These are phyloP conservation scores for Thermomyces lanuginosus DNA, from an alignment of 2,329 filamentous ascomycete species.

Conservation along the genomic window DNA sequence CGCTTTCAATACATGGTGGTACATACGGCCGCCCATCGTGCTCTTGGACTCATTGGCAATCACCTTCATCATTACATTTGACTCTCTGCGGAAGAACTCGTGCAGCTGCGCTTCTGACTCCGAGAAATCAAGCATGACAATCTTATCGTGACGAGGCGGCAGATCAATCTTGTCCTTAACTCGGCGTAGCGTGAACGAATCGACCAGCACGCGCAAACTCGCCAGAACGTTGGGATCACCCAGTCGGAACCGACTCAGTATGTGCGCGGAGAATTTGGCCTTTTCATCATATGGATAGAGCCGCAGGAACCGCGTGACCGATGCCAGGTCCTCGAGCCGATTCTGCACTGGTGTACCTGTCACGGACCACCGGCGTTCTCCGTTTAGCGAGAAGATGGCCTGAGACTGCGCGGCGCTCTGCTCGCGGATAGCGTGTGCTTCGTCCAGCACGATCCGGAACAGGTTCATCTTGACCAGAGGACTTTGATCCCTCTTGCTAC, in stretches of 20 bases:
- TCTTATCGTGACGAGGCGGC: slow-evolving; percentile 54
- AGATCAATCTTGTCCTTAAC: slow-evolving; percentile 83
- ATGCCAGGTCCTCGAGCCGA: slow-evolving; percentile 72
- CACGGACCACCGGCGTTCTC: slow-evolving; percentile 83
- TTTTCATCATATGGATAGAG: slow-evolving; percentile 72
- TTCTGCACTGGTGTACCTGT: slow-evolving; percentile 95
- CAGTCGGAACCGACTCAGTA: slow-evolving; percentile 71
- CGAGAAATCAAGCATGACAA: slow-evolving; percentile 60
- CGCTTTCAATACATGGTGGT: slow-evolving; percentile 81
- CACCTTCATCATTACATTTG: slow-evolving; percentile 61
- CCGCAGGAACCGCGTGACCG: slow-evolving; percentile 70
- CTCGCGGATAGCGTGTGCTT: slow-evolving; percentile 88
- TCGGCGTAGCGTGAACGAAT: slow-evolving; percentile 83
- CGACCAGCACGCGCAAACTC: slow-evolving; percentile 74
- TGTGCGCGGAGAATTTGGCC: slow-evolving; percentile 58
- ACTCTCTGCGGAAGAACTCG: slow-evolving; percentile 67
- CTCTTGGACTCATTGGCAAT: slow-evolving; percentile 50
- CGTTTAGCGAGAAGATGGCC: slow-evolving; percentile 62
- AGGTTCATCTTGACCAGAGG: slow-evolving; percentile 68
- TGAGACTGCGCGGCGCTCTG: slow-evolving; percentile 67
- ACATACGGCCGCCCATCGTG: slow-evolving; percentile 66
- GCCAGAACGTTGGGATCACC: slow-evolving; percentile 65
- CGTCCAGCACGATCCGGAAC: slow-evolving; percentile 87
- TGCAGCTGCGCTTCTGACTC: slow-evolving; percentile 62
- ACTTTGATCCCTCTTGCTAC: slow-evolving; percentile 40